Evolutionary conservation across 163 green algal species (phyloP), one percentile per base, ranked within the genome.

Genomic region (Chloromonas sp.): DNA sequence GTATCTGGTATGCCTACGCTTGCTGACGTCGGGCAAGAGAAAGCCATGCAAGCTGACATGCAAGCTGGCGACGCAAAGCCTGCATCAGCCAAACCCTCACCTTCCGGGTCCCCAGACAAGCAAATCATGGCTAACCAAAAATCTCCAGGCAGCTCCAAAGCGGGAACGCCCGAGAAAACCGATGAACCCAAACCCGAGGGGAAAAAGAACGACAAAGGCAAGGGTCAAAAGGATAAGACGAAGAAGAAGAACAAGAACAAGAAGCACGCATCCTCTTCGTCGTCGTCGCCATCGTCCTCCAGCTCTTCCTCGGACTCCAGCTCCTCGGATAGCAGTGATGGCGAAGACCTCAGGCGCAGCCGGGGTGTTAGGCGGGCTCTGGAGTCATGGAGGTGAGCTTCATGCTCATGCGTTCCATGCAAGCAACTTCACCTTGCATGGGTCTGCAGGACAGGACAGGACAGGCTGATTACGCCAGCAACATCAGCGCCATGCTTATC

Each of bases 371-470:
- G 57, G 81, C 81, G 60, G 11, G 81, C 81, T 2, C 70, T 84
- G 5, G 81, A 84, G 81, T 14, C 81, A 36, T 84, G 81, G 81
- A 84, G 81, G 81, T 84, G 70, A 58, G 81, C 1, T 14, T 81
- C 13, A 5, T 36, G 8, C 74, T 59, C n/a, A 2, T 60, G 57
- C 77, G 78, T n/a, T 5, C 74, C 66, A 76, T 76, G 8, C 66
- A 76, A n/a, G 66, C 66, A 76, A 76, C 66, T 11, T 76, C 11
- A n/a, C 8, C 66, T n/a, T 76, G 66, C 8, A 76, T n/a, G 57
- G 57, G 71, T n/a, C 57, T 79, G 71, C 8, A n/a, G 36, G 36
- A 36, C 36, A 36, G 36, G 36, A 36, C 36, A 36, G 36, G 36
- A 36, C 36, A 36, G 36, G 36, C 36, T 36, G 36, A 36, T 36